These are phyloP conservation scores for Penicillium roqueforti DNA, from an alignment of 495 filamentous ascomycete genomes.

Conservation along the genomic window DNA sequence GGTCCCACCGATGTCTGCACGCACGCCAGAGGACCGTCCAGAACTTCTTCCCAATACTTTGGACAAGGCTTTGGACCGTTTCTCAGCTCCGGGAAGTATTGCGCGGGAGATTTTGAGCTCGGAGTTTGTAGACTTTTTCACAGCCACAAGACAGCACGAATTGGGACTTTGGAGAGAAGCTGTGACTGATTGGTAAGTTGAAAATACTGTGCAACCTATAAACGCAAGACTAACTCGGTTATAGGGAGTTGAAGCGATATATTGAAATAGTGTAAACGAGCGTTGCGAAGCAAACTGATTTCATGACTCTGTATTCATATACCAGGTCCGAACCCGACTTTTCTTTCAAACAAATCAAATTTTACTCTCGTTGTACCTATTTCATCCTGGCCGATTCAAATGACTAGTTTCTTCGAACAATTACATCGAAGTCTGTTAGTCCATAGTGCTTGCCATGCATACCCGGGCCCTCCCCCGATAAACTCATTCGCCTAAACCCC, in stretches of 20 bases:
- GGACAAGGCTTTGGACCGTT: constrained; percentile 72
- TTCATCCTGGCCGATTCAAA: no score
- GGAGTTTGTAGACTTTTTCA: constrained; percentile 90
- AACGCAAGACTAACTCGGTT: not conserved
- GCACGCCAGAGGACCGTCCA: constrained; percentile 26
- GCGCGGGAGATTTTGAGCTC: constrained; percentile 83
- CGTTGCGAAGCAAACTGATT: not conserved
- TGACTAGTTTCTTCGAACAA: no score
- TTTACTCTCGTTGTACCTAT: no score
- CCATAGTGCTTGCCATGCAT: no score
- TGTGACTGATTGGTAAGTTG: constrained; percentile 84
- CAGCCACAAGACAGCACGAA: constrained; percentile 88
- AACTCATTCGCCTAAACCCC: no score
- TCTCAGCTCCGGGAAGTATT: constrained; percentile 61
- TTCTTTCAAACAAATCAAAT: no score
- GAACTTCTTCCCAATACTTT: constrained; percentile 63
- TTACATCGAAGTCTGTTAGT: no score
- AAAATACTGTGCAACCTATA: not conserved
- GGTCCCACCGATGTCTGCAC: constrained; percentile 63
- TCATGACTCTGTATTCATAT: not conserved
- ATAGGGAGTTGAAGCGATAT: constrained; percentile 27
- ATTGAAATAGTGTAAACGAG: constrained; percentile 25
- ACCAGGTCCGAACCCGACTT: no score
- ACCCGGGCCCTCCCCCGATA: no score
- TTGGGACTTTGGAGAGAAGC: constrained; percentile 84